Evolutionary conservation across 352 stramenopile genomes (phyloP).

Genomic region (Plasmopara halstedii): DNA sequence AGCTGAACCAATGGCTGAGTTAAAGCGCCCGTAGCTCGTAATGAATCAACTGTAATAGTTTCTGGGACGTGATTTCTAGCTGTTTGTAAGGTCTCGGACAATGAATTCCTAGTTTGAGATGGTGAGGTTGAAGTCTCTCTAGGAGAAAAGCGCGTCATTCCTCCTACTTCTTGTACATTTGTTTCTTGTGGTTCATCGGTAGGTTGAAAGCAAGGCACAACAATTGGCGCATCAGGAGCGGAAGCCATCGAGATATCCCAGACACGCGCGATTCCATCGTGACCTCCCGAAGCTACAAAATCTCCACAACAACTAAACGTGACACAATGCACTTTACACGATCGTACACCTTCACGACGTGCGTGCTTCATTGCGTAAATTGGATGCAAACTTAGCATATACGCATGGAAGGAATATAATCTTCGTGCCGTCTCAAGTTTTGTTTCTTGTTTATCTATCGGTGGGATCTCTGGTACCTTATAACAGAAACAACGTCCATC

Average conservation of each 20-base stretch:
- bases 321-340: constrained; percentile 68
- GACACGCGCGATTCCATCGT: constrained; percentile 89
- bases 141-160: too few species aligned
- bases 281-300: constrained; percentile 88
- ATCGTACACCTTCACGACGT: constrained; percentile 39
- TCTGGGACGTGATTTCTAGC: constrained; percentile 4
- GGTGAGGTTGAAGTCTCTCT: too few species aligned
- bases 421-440: constrained; percentile 76
- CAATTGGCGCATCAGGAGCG: constrained; percentile 32
- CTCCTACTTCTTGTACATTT: background rate
- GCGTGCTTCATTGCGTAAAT: constrained; percentile 72
- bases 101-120: too few species aligned
- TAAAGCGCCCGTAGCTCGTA: background rate
- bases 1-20: constrained; percentile 1
- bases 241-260: constrained; percentile 78
- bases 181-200: constrained; percentile 30
- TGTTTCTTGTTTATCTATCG: constrained; percentile 42
- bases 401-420: constrained; percentile 58
- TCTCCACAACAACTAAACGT: constrained; percentile 74
- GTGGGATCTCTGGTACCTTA: constrained; percentile 71
- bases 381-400: constrained; percentile 73
- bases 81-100: too few species aligned
- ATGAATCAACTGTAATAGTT: constrained; percentile 1
- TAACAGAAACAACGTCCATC: constrained; percentile 89
- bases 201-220: constrained; percentile 44